Conservation (phyloP, 1,284 basidiomycete genomes). For the Ustilago xerochloae region DNA sequence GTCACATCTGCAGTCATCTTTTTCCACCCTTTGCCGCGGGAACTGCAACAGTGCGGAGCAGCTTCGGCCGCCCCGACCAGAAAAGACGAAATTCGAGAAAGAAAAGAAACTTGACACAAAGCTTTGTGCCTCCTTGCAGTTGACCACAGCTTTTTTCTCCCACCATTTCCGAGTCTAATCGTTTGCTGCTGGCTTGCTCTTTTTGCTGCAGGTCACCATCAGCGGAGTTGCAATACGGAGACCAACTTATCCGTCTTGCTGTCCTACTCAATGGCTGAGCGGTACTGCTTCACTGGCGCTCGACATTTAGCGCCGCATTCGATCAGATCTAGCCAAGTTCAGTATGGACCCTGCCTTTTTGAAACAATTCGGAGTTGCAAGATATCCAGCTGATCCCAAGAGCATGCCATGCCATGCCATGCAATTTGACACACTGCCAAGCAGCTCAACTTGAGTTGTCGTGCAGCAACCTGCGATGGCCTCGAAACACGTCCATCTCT, state of each 20-base stretch:
- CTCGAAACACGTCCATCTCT: too few species aligned
- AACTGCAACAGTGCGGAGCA: not conserved
- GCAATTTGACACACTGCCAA: not conserved
- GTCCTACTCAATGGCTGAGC: not conserved
- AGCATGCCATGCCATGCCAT: too few species aligned
- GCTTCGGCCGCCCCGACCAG: not conserved
- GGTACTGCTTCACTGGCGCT: not conserved
- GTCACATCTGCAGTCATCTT: too few species aligned
- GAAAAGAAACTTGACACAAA: not conserved
- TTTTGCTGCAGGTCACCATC: constrained; percentile 2
- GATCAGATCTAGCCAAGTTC: not conserved
- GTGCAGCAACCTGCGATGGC: not conserved
- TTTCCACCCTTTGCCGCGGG: not conserved
- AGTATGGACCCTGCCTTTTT: not conserved
- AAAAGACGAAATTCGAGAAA: too few species aligned
- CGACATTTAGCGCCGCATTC: not conserved
- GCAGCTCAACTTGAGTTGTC: not conserved
- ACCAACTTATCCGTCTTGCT: not conserved
- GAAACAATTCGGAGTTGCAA: constrained; percentile 1
- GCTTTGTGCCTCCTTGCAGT: not conserved
- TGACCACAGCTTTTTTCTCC: not conserved
- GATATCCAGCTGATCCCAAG: not conserved
- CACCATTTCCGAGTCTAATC: not conserved
- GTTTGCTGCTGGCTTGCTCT: too few species aligned
- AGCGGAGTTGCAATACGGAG: not conserved